These are phyloP conservation scores for Podila epigama DNA, from an alignment of 192 early-diverging fungal species.

Conservation along the genomic window DNA sequence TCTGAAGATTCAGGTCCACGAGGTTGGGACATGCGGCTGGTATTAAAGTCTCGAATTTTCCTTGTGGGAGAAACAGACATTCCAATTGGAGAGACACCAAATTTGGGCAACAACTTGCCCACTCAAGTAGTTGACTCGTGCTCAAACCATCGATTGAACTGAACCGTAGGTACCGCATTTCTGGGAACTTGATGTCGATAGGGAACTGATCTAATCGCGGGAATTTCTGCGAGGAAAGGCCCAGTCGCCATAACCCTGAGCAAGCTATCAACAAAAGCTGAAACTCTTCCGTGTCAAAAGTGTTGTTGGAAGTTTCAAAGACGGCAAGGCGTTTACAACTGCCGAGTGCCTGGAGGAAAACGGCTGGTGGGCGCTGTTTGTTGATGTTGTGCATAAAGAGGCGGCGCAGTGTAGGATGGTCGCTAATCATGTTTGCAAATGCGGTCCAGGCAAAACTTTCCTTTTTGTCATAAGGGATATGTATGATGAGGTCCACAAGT, in stretches of 20 bases:
- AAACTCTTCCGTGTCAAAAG: not conserved
- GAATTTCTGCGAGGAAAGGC: conserved; percentile 3
- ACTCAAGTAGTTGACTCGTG: conserved; percentile 5
- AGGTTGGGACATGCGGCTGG: conserved; percentile 16
- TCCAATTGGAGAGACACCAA: conserved; percentile 27
- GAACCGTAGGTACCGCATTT: conserved; percentile 28
- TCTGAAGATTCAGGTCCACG: conserved; percentile 8
- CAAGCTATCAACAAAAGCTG: not conserved
- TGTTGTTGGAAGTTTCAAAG: conserved; percentile 10
- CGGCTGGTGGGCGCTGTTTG: not conserved
- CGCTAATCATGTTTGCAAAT: conserved; percentile 13
- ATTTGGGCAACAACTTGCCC: conserved; percentile 30
- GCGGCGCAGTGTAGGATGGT: conserved; percentile 8
- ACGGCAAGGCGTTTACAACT: conserved; percentile 17
- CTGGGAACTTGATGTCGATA: conserved; percentile 8
- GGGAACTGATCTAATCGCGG: not conserved
- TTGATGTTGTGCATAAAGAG: conserved; percentile 4
- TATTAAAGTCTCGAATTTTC: too few species aligned
- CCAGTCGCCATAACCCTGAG: conserved; percentile 7
- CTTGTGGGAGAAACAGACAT: not conserved
- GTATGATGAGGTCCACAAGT: not conserved
- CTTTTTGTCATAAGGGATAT: not conserved
- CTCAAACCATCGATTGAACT: not conserved
- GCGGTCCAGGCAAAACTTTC: not conserved
- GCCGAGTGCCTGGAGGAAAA: conserved; percentile 10